Evolutionary conservation across 495 filamentous ascomycete genomes (phyloP).

Genomic region (Polyplosphaeria fusca): DNA sequence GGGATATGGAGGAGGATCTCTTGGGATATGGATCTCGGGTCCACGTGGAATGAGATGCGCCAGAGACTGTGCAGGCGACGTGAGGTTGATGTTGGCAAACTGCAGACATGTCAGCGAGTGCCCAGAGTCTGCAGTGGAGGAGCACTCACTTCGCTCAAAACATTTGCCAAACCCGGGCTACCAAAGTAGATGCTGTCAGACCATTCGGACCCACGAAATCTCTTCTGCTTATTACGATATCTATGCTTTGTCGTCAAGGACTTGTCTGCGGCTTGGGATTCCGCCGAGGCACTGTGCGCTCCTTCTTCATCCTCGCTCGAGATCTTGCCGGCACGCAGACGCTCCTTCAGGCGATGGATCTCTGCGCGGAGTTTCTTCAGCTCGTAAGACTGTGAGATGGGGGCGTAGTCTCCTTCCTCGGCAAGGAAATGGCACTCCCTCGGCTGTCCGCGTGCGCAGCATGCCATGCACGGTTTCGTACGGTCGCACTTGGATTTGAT

Average conservation of each 20-base stretch:
- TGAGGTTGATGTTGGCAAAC: conserved; percentile 43
- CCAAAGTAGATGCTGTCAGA: conserved; percentile 47
- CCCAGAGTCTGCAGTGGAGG: background rate
- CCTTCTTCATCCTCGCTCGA: conserved; percentile 24
- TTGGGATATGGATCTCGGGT: conserved; percentile 42
- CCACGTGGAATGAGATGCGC: conserved; percentile 42
- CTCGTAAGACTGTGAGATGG: conserved; percentile 45
- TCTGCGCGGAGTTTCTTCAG: conserved; percentile 40
- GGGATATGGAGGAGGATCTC: conserved; percentile 36
- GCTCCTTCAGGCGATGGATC: conserved; percentile 38
- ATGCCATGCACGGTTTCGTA: conserved; percentile 49
- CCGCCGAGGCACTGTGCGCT: conserved; percentile 3
- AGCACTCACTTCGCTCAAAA: conserved; percentile 44
- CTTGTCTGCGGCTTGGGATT: conserved; percentile 1
- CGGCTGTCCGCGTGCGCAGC: conserved; percentile 47
- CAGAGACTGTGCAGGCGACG: conserved; percentile 30
- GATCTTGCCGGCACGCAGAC: conserved; percentile 28
- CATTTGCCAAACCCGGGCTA: conserved; percentile 44
- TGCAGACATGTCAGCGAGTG: conserved; percentile 20
- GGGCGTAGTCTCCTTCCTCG: conserved; percentile 44
- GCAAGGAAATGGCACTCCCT: conserved; percentile 48
- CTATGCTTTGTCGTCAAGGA: conserved; percentile 4
- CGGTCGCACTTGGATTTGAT: conserved; percentile 44
- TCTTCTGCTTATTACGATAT: conserved; percentile 35
- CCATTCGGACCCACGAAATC: conserved; percentile 39